Base-by-base conservation (phyloP, 108 stramenopile genomes). In the Skeletonema costatum region DNA sequence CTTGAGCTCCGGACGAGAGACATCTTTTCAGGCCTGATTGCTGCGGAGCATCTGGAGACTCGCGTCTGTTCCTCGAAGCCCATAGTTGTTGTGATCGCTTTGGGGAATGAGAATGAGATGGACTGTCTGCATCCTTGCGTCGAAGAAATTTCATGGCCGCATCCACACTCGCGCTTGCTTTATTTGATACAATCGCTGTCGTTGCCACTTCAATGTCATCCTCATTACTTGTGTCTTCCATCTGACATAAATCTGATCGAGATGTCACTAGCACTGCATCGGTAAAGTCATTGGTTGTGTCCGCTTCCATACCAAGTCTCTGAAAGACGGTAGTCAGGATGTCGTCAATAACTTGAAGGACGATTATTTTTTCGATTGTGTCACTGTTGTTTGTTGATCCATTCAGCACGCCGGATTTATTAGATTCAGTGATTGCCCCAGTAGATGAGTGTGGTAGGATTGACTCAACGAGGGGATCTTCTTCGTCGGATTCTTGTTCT, bases 351-450 rank as follows among this genome's bases (percentile, higher is more conserved):
- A 92, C 60, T 14, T 67, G 32, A 14, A 90, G 71, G 32, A 75
- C 85, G 17, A 73, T 66, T n/a, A 92, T 71, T 56, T 86, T 87
- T 58, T 86, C 88, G 35, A 61, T 69, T 63, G 84, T 90, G 25
- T 84, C 64, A 17, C 74, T 82, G 9, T 63, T 41, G 32, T 59
- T 38, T 13, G 17, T 17, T 62, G 61, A 31, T 30, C 33, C 21
- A 16, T n/a, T 46, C 1, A 19, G 13, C 31, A 16, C 30, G 9
- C 30, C 35, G 21, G 46, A 11, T 19, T 73, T 46, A 64, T 17
- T 50, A 44, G 46, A 64, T 46, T 66, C 48, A 48, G 59, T 21
- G 42, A 16, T 1, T n/a, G 36, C 35, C 30, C 41, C 74, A 42
- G 58, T 12, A 32, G 65, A 44, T 50, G 48, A 50, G 60, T 11